Base-by-base conservation (phyloP, 1,284 basidiomycete species). In the Fistulinella staudtii region DNA sequence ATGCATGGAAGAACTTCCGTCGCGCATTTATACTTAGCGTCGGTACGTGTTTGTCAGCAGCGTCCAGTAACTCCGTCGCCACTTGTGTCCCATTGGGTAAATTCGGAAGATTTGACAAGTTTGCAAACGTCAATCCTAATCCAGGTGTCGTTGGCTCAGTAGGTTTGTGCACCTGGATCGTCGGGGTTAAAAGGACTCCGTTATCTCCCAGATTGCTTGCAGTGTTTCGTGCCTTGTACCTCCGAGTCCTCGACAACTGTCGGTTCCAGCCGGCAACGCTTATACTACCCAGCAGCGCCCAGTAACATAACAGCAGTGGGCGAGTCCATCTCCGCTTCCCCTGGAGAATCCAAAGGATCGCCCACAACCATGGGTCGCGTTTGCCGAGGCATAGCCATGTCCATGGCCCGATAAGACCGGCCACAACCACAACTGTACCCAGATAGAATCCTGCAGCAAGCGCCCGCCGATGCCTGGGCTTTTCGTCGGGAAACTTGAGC, bases 1-100 rank as follows among this genome's bases (percentile, higher is more conserved):
- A 74, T 13, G 83, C 91, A 70, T 99, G 96, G 71, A 99, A 99
- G 67, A 89, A 97, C 68, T 99, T 99, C 45, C 96, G 77, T 43
- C 95, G 76, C n/a, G 90, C 91, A 64, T 99, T 99, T 50, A 98
- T 72, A 34, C 87, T 84, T 47, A 99, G 70, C 18, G 87, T 90
- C n/a, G 91, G 90, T 47, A 93, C 85, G 47, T 80, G 81, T 65
- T 89, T 90, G 65, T 93, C 86, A 3, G 89, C 90, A 25, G 87
- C 89, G 59, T 93, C 88, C 57, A 93, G 71, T 55, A 90, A 70
- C 55, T 92, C 89, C 13, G 81, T 86, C n/a, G 88, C 89, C 30
- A 81, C 80, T 49, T 75, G 73, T 17, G 79, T 71, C 45, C 81
- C 72, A 41, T 77, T 76, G 18, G 74, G 67, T 29, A 74, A 53